Conservation (phyloP, 306 rosid species). For the Cicer bijugum region DNA sequence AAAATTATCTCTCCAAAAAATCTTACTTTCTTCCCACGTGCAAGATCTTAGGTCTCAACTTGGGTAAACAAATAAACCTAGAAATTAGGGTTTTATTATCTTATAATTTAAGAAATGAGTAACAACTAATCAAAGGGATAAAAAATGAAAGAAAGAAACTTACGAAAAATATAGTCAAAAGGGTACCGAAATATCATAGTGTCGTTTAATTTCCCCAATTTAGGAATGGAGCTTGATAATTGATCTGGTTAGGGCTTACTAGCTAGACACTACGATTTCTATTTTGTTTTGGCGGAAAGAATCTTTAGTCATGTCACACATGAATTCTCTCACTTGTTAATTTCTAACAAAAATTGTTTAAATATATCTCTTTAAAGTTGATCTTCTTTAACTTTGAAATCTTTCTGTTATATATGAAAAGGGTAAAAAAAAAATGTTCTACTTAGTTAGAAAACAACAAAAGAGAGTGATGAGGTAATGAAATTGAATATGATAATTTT, state of each 20-base stretch:
- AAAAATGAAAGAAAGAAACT: slow-evolving; percentile 12
- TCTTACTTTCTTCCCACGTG: slow-evolving; percentile 44
- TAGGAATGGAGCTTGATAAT: slow-evolving; percentile 41
- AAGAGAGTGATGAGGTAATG: slow-evolving; percentile 52
- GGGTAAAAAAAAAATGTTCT: slow-evolving; percentile 39
- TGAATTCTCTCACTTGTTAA: slow-evolving; percentile 51
- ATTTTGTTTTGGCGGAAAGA: slow-evolving; percentile 50
- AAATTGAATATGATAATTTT: slow-evolving; percentile 45
- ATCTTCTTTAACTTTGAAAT: slow-evolving; percentile 22
- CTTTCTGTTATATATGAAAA: background rate
- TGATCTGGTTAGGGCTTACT: slow-evolving; percentile 58
- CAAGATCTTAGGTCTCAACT: slow-evolving; percentile 29
- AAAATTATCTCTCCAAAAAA: slow-evolving; percentile 50
- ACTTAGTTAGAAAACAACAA: slow-evolving; percentile 37
- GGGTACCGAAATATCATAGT: slow-evolving; percentile 14
- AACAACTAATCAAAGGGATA: slow-evolving; percentile 37
- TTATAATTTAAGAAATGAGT: slow-evolving; percentile 6
- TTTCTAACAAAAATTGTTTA: slow-evolving; percentile 46
- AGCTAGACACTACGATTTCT: slow-evolving; percentile 30
- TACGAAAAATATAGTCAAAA: background rate
- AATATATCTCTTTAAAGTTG: slow-evolving; percentile 49
- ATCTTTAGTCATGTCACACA: slow-evolving; percentile 82
- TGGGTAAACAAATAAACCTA: slow-evolving; percentile 48
- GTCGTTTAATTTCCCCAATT: slow-evolving; percentile 17
- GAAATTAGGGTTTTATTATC: slow-evolving; percentile 61